Percentiles rank a stretch among this genome's conserved stretches.
phyloP scores from a whole-genome alignment of 495 filamentous ascomycete genomes.

The Hypoxylon subgilvum region DNA sequence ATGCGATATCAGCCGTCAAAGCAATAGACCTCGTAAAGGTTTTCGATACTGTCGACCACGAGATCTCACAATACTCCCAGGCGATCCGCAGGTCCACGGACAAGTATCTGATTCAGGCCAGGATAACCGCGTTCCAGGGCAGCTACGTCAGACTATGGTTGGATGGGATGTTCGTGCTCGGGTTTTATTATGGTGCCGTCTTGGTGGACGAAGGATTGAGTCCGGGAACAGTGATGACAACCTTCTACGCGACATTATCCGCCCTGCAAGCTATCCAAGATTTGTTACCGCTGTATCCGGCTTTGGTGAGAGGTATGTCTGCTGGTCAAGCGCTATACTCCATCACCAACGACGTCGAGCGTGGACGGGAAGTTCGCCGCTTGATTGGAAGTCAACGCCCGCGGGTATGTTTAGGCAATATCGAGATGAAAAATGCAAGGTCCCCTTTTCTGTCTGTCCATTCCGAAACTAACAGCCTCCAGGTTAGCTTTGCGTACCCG shows the following conservation, averaged over 20 bases:
- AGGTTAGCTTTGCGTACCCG: conserved; percentile 87
- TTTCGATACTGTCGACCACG: conserved; percentile 77
- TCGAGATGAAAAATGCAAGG: conserved; percentile 74
- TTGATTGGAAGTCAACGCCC: conserved; percentile 42
- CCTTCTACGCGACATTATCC: conserved; percentile 81
- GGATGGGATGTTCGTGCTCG: conserved; percentile 82
- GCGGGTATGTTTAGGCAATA: conserved; percentile 63
- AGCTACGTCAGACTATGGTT: conserved; percentile 75
- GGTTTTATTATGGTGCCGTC: conserved; percentile 85
- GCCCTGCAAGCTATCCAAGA: conserved; percentile 75
- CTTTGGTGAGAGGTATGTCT: conserved; percentile 78
- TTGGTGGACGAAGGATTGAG: conserved; percentile 62
- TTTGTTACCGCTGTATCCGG: conserved; percentile 74
- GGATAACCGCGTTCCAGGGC: conserved; percentile 70
- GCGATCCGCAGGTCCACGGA: conserved; percentile 64
- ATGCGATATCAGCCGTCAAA: conserved; percentile 68
- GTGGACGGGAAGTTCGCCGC: conserved; percentile 35
- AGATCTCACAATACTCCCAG: conserved; percentile 67
- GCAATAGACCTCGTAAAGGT: conserved; percentile 88
- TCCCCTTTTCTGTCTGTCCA: neutral
- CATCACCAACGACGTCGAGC: conserved; percentile 27
- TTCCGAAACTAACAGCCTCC: conserved; percentile 20
- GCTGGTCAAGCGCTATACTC: conserved; percentile 65
- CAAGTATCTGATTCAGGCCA: conserved; percentile 71
- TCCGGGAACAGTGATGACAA: conserved; percentile 77